Conservation (phyloP, 2,329 filamentous ascomycete species). For the Cercospora sp. region DNA sequence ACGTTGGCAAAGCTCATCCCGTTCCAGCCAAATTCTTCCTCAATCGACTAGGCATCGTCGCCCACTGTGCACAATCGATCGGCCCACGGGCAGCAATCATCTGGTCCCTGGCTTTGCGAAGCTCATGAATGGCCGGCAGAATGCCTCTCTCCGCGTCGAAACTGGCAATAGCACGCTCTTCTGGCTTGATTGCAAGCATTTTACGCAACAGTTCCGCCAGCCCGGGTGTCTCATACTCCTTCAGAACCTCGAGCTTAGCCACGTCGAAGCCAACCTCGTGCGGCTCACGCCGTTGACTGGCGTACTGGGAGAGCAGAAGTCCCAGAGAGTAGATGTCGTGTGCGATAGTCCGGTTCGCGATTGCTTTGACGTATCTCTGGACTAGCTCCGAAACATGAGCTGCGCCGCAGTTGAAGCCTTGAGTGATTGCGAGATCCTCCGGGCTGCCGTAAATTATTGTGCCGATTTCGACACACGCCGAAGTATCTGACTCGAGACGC, state of each 20-base stretch:
- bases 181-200: slow-evolving; percentile 19
- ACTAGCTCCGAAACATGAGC: neutral
- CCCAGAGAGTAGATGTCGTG: slow-evolving; percentile 27
- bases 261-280: slow-evolving; percentile 15
- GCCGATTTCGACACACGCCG: neutral
- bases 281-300: neutral
- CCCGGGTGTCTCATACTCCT: slow-evolving; percentile 19
- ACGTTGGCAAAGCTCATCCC: neutral
- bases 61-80: slow-evolving; percentile 15
- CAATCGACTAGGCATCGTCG: neutral
- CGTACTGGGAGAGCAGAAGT: slow-evolving; percentile 22
- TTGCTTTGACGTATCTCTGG: neutral
- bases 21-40: neutral
- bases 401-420: neutral
- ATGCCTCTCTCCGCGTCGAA: slow-evolving; percentile 17
- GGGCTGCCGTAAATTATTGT: neutral
- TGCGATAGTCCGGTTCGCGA: slow-evolving; percentile 4
- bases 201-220: slow-evolving; percentile 8
- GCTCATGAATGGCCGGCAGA: slow-evolving; percentile 14
- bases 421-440: neutral
- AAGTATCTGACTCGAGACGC: neutral
- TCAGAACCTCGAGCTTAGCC: slow-evolving; percentile 1
- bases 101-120: slow-evolving; percentile 15
- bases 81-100: slow-evolving; percentile 6
- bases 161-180: slow-evolving; percentile 14